Evolutionary conservation across 2,329 filamentous ascomycete species (phyloP).

Genomic region (Knufia fluminis): DNA sequence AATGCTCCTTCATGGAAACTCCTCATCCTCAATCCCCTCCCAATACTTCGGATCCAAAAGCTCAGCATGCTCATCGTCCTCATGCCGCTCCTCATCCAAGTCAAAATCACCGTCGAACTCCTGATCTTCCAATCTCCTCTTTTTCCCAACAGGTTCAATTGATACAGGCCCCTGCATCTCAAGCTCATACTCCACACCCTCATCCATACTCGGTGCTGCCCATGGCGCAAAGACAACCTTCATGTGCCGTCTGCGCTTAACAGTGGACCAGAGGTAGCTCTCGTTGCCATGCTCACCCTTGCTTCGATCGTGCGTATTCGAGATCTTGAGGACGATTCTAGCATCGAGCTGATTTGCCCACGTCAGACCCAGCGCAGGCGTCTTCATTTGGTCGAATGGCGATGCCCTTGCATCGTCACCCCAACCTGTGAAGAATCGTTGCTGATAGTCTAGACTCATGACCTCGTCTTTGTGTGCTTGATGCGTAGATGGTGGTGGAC

Average conservation of each 20-base stretch:
- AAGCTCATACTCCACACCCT: constrained; percentile 17
- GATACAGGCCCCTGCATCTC: constrained; percentile 16
- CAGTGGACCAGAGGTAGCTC: constrained; percentile 22
- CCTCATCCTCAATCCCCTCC: neutral
- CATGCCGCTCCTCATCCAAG: neutral
- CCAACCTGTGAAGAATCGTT: constrained; percentile 94
- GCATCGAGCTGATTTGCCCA: constrained; percentile 85
- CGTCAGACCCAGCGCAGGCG: constrained; percentile 74
- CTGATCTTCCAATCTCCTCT: constrained; percentile 11
- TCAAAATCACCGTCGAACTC: constrained; percentile 8
- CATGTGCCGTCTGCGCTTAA: constrained; percentile 58
- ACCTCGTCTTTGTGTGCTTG: constrained; percentile 36
- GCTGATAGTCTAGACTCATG: constrained; percentile 75
- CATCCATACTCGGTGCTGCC: constrained; percentile 30
- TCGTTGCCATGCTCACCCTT: neutral
- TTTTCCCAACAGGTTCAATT: constrained; percentile 2
- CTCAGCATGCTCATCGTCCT: neutral
- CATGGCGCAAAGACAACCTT: constrained; percentile 87
- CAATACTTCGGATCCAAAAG: constrained; percentile 7
- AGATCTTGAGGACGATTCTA: constrained; percentile 71
- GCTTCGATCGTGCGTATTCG: constrained; percentile 26
- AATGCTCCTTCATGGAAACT: neutral
- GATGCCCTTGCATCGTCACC: constrained; percentile 51
- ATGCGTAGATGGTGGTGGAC: neutral
- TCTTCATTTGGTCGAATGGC: constrained; percentile 50